A percentile compares a stretch with the other conserved stretches of the same genome.
phyloP scores from a whole-genome alignment of 1,284 basidiomycete species.

The Xerocomus minutiporus region DNA sequence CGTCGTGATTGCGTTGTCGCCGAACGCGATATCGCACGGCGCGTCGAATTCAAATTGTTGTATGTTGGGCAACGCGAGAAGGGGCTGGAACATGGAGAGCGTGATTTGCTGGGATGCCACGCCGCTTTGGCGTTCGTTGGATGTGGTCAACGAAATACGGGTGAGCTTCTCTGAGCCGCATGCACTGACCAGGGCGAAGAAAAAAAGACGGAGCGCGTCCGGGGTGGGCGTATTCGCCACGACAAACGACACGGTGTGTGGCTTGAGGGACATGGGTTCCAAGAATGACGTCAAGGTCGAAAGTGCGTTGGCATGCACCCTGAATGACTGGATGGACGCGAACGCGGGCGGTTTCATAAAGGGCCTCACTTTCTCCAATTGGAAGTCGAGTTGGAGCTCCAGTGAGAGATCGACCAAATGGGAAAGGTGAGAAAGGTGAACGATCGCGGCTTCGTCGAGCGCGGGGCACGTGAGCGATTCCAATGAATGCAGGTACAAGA shows the following conservation, averaged over 20 bases:
- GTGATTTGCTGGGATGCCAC: slow-evolving; percentile 6
- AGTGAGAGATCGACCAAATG: slow-evolving; percentile 15
- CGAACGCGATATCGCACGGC: slow-evolving; percentile 16
- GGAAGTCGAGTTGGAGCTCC: slow-evolving; percentile 13
- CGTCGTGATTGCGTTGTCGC: slow-evolving; percentile 14
- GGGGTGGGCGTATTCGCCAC: slow-evolving; percentile 10
- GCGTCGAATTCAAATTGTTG: slow-evolving; percentile 15
- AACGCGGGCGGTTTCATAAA: slow-evolving; percentile 17
- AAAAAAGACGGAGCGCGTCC: slow-evolving; percentile 21
- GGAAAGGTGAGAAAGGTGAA: slow-evolving; percentile 23
- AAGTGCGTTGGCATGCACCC: slow-evolving; percentile 8
- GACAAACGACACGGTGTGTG: slow-evolving; percentile 15
- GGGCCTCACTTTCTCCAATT: slow-evolving; percentile 13
- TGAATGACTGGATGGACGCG: slow-evolving; percentile 9
- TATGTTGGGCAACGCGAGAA: slow-evolving; percentile 15
- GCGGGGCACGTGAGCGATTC: slow-evolving; percentile 18
- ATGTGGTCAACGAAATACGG: slow-evolving; percentile 10
- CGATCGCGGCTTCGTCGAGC: slow-evolving; percentile 23
- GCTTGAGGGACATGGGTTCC: slow-evolving; percentile 17
- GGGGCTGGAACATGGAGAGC: slow-evolving; percentile 17
- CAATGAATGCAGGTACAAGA: slow-evolving; percentile 19
- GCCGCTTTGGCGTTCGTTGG: neutral
- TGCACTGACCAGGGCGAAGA: slow-evolving; percentile 16
- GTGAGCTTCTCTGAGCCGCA: slow-evolving; percentile 15
- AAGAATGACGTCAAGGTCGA: slow-evolving; percentile 20